Percentiles rank a stretch among this genome's conserved stretches.
These are phyloP conservation scores for Ophiostoma triangulosporum DNA, from an alignment of 2,329 filamentous ascomycete species.

Conservation along the genomic window DNA sequence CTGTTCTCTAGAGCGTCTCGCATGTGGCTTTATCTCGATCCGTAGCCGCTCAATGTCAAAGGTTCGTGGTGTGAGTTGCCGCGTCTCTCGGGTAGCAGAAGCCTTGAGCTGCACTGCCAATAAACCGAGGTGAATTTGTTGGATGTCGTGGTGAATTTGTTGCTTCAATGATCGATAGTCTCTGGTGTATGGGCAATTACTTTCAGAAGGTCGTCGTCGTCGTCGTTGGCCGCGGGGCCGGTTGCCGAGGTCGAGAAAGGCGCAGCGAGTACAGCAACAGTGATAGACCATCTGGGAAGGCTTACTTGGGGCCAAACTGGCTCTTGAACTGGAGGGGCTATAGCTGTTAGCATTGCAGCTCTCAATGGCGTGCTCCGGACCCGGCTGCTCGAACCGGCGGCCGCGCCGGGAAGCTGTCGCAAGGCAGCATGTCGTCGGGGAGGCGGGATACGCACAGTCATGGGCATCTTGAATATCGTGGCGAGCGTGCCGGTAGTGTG, in stretches of 20 bases:
- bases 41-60: no score
- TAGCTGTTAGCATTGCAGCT: neutral
- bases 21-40: no score
- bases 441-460: neutral
- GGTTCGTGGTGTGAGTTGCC: no score
- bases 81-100: no score
- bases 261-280: neutral
- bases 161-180: no score
- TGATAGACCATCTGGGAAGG: neutral
- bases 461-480: neutral
- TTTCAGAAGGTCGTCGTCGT: neutral
- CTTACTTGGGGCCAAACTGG: slow-evolving; percentile 54
- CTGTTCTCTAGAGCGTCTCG: no score
- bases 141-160: no score
- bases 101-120: no score
- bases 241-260: neutral
- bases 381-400: neutral
- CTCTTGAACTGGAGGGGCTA: slow-evolving; percentile 44
- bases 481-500: neutral
- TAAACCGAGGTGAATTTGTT: no score
- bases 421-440: no score
- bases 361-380: neutral
- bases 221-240: neutral
- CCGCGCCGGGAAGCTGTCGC: neutral
- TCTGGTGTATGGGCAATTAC: no score